These are phyloP conservation scores for Phaeophleospora eucalypticola DNA, from an alignment of 2,329 filamentous ascomycete species.

Conservation along the genomic window DNA sequence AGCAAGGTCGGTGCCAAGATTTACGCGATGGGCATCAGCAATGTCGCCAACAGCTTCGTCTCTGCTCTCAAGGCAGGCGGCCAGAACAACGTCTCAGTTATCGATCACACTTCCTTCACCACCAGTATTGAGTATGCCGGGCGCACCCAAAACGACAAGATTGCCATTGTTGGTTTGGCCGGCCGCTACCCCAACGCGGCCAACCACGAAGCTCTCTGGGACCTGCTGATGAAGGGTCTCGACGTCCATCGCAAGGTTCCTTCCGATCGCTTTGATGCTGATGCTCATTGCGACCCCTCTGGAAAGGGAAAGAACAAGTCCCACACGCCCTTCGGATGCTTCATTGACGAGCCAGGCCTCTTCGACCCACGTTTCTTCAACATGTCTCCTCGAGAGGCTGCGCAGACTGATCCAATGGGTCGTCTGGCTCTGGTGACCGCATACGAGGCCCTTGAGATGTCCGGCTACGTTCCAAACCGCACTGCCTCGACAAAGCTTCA, in stretches of 20 bases:
- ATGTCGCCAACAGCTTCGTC: constrained; percentile 52
- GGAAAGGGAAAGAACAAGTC: constrained; percentile 73
- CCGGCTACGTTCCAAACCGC: constrained; percentile 69
- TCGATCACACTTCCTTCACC: constrained; percentile 45
- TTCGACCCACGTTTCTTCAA: constrained; percentile 86
- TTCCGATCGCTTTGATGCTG: constrained; percentile 67
- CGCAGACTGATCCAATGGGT: constrained; percentile 78
- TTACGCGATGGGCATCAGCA: constrained; percentile 49
- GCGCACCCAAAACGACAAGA: constrained; percentile 59
- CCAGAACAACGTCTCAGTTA: constrained; percentile 40
- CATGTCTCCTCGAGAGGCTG: constrained; percentile 77
- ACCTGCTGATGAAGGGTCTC: constrained; percentile 67
- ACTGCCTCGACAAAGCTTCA: constrained; percentile 63
- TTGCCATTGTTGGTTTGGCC: constrained; percentile 81
- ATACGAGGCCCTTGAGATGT: constrained; percentile 78
- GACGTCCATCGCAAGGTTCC: constrained; percentile 68
- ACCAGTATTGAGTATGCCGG: constrained; percentile 34
- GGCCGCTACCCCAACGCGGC: constrained; percentile 72
- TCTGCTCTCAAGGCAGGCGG: constrained; percentile 52
- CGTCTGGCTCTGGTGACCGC: constrained; percentile 70
- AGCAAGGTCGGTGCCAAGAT: constrained; percentile 42
- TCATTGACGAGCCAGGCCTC: constrained; percentile 68
- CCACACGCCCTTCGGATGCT: constrained; percentile 72
- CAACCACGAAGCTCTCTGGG: constrained; percentile 69
- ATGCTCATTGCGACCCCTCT: constrained; percentile 66